Evolutionary conservation across 1,284 basidiomycete species (phyloP).

Genomic region (Ceratobasidium sp.): DNA sequence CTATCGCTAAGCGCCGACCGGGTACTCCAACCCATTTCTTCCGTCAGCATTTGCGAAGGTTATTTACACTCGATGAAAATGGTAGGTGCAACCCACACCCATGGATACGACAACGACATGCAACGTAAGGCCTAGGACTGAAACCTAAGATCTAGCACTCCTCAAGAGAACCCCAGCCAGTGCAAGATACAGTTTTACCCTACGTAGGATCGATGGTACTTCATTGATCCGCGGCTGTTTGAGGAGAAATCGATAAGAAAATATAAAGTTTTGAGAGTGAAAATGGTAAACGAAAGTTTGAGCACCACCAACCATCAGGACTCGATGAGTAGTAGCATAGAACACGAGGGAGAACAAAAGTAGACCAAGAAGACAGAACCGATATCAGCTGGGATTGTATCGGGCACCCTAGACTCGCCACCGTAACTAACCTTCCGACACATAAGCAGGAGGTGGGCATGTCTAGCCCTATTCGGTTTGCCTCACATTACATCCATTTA

Average conservation of each 20-base stretch:
- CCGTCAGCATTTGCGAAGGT: background rate
- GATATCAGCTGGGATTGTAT: conserved; percentile 8
- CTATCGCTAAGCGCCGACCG: background rate
- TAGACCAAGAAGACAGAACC: background rate
- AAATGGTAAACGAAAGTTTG: background rate
- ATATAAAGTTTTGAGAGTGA: no score
- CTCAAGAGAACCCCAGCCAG: background rate
- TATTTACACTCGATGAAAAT: background rate
- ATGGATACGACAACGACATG: background rate
- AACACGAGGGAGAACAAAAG: background rate
- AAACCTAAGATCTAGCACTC: background rate
- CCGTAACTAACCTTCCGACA: background rate
- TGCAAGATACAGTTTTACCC: background rate
- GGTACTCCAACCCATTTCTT: no score
- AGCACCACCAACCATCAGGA: background rate
- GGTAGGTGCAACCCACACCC: background rate
- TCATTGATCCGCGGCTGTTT: background rate
- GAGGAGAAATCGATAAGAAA: background rate
- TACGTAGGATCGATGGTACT: background rate
- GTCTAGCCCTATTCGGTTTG: conserved; percentile 6
- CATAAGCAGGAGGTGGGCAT: conserved; percentile 5
- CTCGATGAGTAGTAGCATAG: background rate
- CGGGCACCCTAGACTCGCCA: conserved; percentile 5
- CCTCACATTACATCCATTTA: background rate
- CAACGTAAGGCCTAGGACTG: background rate